Conservation (phyloP, 176 grass and related monocot species). For the Juncus effusus region DNA sequence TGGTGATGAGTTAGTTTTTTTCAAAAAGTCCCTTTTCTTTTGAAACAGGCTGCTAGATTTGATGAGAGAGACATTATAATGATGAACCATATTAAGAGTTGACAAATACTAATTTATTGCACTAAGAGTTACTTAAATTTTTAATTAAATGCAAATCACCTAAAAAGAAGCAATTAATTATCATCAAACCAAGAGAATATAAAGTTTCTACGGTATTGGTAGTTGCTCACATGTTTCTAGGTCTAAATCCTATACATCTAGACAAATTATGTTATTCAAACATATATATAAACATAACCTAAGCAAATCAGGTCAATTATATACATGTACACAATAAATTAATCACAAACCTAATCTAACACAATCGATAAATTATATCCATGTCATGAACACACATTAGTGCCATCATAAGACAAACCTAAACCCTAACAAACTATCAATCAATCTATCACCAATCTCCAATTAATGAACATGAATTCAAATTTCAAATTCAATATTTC, state of each 20-base stretch:
- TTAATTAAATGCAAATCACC: too few relatives aligned
- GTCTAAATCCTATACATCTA: not conserved
- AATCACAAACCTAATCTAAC: conserved; percentile 20
- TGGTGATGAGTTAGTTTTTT: not conserved
- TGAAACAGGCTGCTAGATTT: conserved; percentile 9
- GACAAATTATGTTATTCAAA: conserved; percentile 20
- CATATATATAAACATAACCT: conserved; percentile 15
- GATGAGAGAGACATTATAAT: conserved; percentile 22
- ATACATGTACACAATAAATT: conserved; percentile 1
- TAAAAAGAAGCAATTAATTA: too few relatives aligned
- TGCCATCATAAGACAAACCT: not conserved
- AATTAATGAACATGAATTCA: conserved; percentile 9
- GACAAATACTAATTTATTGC: too few relatives aligned
- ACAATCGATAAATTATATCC: conserved; percentile 6
- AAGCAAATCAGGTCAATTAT: conserved; percentile 4
- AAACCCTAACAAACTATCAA: conserved; percentile 28
- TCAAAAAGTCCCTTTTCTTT: conserved; percentile 1
- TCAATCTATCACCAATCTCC: not conserved
- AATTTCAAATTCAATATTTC: conserved; percentile 22
- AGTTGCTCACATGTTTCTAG: conserved; percentile 13
- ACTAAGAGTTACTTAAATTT: too few relatives aligned
- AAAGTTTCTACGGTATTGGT: not conserved
- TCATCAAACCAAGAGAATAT: not conserved
- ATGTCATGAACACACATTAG: conserved; percentile 20
- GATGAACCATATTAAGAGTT: not conserved